phyloP scores from a whole-genome alignment of 371 early-diverging fungal genomes.

The Chytridium lagenaria region DNA sequence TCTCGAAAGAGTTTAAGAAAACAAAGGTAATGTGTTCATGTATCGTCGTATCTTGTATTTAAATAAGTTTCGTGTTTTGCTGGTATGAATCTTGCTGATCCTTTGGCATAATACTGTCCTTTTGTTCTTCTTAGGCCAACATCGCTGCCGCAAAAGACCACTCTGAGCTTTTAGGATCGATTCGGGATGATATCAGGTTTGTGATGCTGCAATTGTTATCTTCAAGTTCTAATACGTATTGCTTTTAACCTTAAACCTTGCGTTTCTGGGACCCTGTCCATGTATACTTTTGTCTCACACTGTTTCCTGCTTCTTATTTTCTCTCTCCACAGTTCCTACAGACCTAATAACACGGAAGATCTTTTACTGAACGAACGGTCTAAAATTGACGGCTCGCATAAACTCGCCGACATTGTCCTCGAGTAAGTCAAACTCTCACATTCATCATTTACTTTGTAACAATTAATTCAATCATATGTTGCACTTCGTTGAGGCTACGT shows the following conservation, averaged over 20 bases:
- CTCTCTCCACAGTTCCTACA: conserved; percentile 46
- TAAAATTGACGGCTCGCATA: conserved; percentile 65
- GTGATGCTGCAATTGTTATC: not conserved
- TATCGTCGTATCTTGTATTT: no score
- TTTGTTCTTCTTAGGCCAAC: no score
- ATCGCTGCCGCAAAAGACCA: conserved; percentile 66
- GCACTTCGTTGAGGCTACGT: no score
- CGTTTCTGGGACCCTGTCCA: no score
- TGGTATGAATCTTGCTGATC: no score
- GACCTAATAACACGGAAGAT: conserved; percentile 54
- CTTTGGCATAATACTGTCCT: no score
- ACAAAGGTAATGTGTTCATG: conserved; percentile 42
- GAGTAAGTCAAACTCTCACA: conserved; percentile 67
- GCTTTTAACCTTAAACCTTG: no score
- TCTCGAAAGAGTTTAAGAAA: conserved; percentile 69
- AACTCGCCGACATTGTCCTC: conserved; percentile 70
- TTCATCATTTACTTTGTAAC: no score
- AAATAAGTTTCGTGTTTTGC: no score
- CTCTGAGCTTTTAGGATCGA: conserved; percentile 66
- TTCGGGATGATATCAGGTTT: conserved; percentile 64
- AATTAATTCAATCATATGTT: no score
- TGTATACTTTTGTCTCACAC: no score
- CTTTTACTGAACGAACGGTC: conserved; percentile 67
- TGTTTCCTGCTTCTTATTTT: conserved; percentile 9
- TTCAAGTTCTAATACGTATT: no score